Evolutionary conservation across 2,329 filamentous ascomycete species (phyloP).

Genomic region (Teratosphaeria nubilosa): DNA sequence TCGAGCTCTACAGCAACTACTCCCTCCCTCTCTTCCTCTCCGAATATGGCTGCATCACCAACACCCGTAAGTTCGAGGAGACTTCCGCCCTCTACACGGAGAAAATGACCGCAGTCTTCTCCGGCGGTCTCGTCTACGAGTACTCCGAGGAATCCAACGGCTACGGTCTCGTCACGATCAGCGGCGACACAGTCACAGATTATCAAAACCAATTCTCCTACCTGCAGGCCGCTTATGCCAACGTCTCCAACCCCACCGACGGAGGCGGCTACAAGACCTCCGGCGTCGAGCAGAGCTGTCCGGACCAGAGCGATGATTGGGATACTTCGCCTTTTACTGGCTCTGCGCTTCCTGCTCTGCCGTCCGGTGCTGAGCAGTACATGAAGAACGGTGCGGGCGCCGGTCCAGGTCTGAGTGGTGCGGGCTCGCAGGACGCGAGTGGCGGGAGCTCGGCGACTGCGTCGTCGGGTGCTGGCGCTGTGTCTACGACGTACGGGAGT

Average conservation of each 20-base stretch:
- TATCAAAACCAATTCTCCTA: slow-evolving; percentile 49
- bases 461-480: slow-evolving; percentile 38
- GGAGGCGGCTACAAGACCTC: slow-evolving; percentile 49
- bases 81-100: slow-evolving; percentile 64
- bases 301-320: slow-evolving; percentile 43
- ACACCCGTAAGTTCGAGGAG: slow-evolving; percentile 71
- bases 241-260: slow-evolving; percentile 41
- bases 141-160: slow-evolving; percentile 70
- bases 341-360: slow-evolving; percentile 44
- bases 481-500: slow-evolving; percentile 21
- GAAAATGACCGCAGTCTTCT: slow-evolving; percentile 82
- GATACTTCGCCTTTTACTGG: slow-evolving; percentile 39
- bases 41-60: slow-evolving; percentile 81
- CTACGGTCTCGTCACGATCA: slow-evolving; percentile 66
- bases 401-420: slow-evolving; percentile 40
- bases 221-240: slow-evolving; percentile 41
- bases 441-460: slow-evolving; percentile 39
- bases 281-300: slow-evolving; percentile 44
- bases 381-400: slow-evolving; percentile 47
- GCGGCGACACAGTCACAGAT: slow-evolving; percentile 39
- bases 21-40: slow-evolving; percentile 74
- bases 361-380: slow-evolving; percentile 44
- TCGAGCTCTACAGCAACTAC: slow-evolving; percentile 74
- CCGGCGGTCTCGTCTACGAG: slow-evolving; percentile 89
- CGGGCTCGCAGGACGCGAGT: slow-evolving; percentile 43